Base-by-base conservation (phyloP, 75 land plant species). In the Sequoia sempervirens region DNA sequence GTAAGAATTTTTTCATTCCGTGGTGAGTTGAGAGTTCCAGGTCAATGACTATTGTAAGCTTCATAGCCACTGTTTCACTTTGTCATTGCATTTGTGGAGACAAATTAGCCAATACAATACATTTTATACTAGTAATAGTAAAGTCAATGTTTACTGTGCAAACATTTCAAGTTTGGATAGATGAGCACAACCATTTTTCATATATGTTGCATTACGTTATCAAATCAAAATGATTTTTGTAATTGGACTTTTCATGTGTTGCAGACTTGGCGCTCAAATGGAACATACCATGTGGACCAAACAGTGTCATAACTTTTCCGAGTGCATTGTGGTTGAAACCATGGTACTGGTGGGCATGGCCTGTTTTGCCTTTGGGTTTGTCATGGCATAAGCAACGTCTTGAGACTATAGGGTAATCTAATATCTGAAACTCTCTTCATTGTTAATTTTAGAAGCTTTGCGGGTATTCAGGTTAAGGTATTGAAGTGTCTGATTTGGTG, bases 281-380 rank as follows among this genome's bases (percentile, higher is more conserved):
- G 91, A 34, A 79, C n/a, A 84, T 90, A 23, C 91, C 91, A 52
- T 90, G 91, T 80, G 91, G 91, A 18, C 88, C 91, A 32, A 90
- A 90, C 64, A 90, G 91, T 38, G 88, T 90, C 36, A 80, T 90
- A 58, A 90, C 91, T 47, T 90, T 90, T 79, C 91, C 91, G 8
- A 89, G 91, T 68, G 86, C 81, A 3, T 86, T 91, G 5, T 85
- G 87, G 86, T 69, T 90, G 75, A 90, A 90, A 84, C 91, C 91
- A 78, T 90, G 91, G 91, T 90, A 90, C 76, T 90, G 91, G 91
- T 90, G 91, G 91, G 85, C 91, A 45, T 90, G 91, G 88, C 91
- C 91, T 2, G 87, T 90, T n/a, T 76, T 90, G 20, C 91, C 91
- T 36, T 64, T 90, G 34, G 91, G 91, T 23, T 76, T 90, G 20